These are phyloP conservation scores for Pythium dissimile DNA, from an alignment of 352 stramenopile species.

Conservation along the genomic window DNA sequence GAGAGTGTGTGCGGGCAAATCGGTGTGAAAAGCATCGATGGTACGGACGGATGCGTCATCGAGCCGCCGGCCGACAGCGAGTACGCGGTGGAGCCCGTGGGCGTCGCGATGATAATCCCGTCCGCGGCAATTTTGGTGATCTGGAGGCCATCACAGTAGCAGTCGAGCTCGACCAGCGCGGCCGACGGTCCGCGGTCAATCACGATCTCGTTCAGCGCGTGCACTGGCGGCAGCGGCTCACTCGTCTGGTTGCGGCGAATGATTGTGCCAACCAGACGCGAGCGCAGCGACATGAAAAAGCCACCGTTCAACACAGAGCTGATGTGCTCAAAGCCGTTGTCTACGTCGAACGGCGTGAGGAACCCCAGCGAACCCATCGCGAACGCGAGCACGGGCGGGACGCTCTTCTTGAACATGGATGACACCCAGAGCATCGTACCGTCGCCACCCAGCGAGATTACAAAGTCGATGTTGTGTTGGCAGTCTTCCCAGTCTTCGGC, in stretches of 20 bases:
- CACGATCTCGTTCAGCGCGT: constrained; percentile 98
- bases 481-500: constrained; percentile 59
- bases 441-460: constrained; percentile 94
- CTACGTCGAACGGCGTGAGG: constrained; percentile 91
- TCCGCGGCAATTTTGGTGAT: constrained; percentile 95
- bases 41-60: constrained; percentile 97
- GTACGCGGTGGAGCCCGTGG: constrained; percentile 98
- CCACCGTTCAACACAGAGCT: constrained; percentile 72
- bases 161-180: constrained; percentile 94
- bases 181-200: constrained; percentile 92
- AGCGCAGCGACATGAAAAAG: constrained; percentile 83
- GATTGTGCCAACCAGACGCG: constrained; percentile 69
- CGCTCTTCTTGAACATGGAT: constrained; percentile 85
- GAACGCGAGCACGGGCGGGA: constrained; percentile 94
- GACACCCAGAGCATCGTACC: constrained; percentile 90
- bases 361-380: constrained; percentile 96
- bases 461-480: constrained; percentile 87
- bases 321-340: constrained; percentile 64
- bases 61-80: constrained; percentile 96
- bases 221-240: constrained; percentile 62
- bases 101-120: constrained; percentile 98
- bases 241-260: constrained; percentile 52
- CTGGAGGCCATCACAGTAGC: constrained; percentile 95
- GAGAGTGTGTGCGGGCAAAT: constrained; percentile 98
- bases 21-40: constrained; percentile 97